phyloP scores from a whole-genome alignment of 805 yeast species.

The Huiozyma sinensis region DNA sequence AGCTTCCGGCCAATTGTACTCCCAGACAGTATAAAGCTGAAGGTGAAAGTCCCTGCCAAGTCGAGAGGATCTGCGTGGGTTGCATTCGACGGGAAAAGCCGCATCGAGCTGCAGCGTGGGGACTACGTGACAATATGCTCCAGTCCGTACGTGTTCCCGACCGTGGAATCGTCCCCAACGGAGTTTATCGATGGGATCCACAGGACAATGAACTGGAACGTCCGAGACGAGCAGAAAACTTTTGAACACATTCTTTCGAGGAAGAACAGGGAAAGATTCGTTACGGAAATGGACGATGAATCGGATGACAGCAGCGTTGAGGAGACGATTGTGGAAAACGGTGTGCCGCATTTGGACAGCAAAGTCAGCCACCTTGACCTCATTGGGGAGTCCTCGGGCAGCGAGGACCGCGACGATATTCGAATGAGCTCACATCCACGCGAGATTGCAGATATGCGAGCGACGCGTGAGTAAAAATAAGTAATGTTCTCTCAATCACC shows the following conservation, averaged over 20 bases:
- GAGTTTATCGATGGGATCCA: conserved; percentile 78
- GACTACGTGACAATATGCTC: conserved; percentile 79
- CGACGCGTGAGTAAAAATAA: no score
- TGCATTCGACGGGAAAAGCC: conserved; percentile 82
- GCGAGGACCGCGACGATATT: neutral
- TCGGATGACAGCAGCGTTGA: conserved; percentile 5
- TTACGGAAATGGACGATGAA: conserved; percentile 3
- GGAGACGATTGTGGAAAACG: conserved; percentile 5
- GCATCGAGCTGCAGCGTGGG: conserved; percentile 71
- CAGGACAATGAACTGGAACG: conserved; percentile 87
- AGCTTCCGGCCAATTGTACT: conserved; percentile 83
- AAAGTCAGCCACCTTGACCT: neutral
- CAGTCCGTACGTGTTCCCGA: conserved; percentile 85
- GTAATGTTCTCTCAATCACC: no score
- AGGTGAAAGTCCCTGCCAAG: conserved; percentile 67
- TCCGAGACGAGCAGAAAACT: conserved; percentile 75
- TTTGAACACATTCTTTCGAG: conserved; percentile 32
- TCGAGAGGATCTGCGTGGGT: conserved; percentile 92
- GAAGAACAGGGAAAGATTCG: conserved; percentile 11
- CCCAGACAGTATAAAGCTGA: conserved; percentile 83
- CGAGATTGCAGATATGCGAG: no score
- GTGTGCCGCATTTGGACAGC: neutral
- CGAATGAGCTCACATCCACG: no score
- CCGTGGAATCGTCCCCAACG: conserved; percentile 61
- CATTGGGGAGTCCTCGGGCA: neutral